Percentiles rank a stretch among this genome's conserved stretches.
These are phyloP conservation scores for Coniochaeta prunicola DNA, from an alignment of 2,329 filamentous ascomycete genomes.

Conservation along the genomic window DNA sequence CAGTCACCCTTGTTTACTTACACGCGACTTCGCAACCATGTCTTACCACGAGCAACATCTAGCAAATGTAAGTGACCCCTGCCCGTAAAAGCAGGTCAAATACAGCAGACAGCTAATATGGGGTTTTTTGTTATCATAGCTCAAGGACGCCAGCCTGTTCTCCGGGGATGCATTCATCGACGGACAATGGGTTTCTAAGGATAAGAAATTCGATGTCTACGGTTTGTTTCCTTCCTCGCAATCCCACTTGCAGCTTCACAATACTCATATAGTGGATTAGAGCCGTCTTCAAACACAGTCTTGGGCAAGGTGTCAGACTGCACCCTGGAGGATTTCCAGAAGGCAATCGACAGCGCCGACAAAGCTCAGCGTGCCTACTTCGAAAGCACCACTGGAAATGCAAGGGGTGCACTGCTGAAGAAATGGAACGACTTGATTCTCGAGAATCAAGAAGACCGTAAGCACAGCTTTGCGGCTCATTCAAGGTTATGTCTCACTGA, in stretches of 20 bases:
- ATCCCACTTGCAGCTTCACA: neutral
- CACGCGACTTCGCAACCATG: too few species aligned
- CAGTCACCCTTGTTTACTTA: too few species aligned
- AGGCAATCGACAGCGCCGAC: neutral
- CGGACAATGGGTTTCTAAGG: neutral
- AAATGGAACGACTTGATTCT: conserved; percentile 63
- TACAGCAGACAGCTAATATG: too few species aligned
- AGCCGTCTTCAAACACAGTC: neutral
- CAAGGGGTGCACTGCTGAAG: neutral
- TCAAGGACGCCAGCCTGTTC: neutral
- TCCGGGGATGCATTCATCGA: neutral
- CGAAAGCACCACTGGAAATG: neutral
- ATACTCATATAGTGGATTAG: neutral
- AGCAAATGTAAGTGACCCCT: too few species aligned
- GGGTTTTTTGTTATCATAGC: neutral
- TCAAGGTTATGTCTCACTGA: too few species aligned
- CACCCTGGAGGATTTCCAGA: neutral
- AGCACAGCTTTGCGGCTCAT: neutral
- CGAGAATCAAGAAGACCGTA: conserved; percentile 53
- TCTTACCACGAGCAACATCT: too few species aligned
- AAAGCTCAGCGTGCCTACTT: neutral
- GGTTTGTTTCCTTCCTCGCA: neutral
- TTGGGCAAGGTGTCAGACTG: conserved; percentile 14
- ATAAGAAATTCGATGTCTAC: neutral
- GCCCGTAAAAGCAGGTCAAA: too few species aligned